Base-by-base conservation (phyloP, 345 rosid genomes). In the Lumnitzera racemosa region DNA sequence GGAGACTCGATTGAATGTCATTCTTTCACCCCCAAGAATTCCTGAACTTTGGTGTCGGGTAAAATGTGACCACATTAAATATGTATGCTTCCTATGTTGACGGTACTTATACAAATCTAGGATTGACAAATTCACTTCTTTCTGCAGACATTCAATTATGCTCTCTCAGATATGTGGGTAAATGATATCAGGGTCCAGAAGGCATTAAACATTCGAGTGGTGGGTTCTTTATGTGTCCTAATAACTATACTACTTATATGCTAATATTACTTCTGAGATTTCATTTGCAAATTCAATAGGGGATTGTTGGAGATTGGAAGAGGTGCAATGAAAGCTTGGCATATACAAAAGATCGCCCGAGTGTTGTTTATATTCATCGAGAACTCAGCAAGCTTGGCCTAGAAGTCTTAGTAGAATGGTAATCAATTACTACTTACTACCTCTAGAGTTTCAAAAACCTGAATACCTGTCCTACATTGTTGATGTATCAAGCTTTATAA, bases 371-470 rank as follows among this genome's bases (percentile, higher is more conserved):
- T 47, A 69, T 70, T 24, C 74, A 77, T n/a, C 51, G 50, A 12
- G 68, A 56, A 60, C 72, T 77, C 29, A 61, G 60, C 57, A 51
- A 47, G 12, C 56, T 13, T 15, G 76, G 75, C n/a, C 51, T 59
- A 14, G 67, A 67, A 56, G 71, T 67, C 60, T 69, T 77, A 3
- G 46, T 77, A 6, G 72, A 73, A 65, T 64, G 68, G 81, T 77
- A 65, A 61, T 27, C 31, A 51, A 17, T 20, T 9, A n/a, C 15
- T 47, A 12, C 24, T 23, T 41, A 2, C 11, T 5, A 36, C 4
- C 5, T 27, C 31, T 36, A 36, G 7, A 5, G 9, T 36, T 36
- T 20, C 20, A 20, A 20, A 36, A 36, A 5, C 11, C 43, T 36
- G 43, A 36, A 5, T 36, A 36, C 9, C 43, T 36, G 43, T 36